Conservation (phyloP, 2,329 filamentous ascomycete genomes). For the Xylariaceae sp. region DNA sequence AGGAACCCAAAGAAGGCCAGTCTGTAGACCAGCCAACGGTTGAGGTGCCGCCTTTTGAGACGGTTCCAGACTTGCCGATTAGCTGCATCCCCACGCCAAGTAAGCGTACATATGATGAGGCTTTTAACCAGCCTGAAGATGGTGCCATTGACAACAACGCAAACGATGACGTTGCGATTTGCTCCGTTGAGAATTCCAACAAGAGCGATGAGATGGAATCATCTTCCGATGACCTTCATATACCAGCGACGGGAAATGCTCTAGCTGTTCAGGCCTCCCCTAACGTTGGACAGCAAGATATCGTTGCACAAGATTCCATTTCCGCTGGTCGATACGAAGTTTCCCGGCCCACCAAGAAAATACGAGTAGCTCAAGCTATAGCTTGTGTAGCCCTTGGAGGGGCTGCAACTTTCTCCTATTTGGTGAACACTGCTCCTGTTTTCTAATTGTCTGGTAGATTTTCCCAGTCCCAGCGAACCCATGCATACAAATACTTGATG, state of each 20-base stretch:
- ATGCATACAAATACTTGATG: neutral
- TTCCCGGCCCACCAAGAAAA: slow-evolving; percentile 29
- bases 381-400: slow-evolving; percentile 32
- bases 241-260: neutral
- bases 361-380: slow-evolving; percentile 31
- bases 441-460: slow-evolving; percentile 10
- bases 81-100: neutral
- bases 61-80: neutral
- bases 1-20: slow-evolving; percentile 22
- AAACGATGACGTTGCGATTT: neutral
- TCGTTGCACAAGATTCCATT: neutral
- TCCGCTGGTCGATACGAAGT: slow-evolving; percentile 1
- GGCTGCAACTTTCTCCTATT: slow-evolving; percentile 30
- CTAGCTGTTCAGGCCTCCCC: neutral
- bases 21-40: neutral
- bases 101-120: slow-evolving; percentile 30
- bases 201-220: neutral
- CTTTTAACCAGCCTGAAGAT: slow-evolving; percentile 16
- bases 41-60: neutral
- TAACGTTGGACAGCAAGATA: neutral
- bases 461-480: neutral
- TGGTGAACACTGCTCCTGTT: slow-evolving; percentile 30
- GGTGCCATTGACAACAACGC: neutral
- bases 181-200: neutral
- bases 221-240: neutral